phyloP scores from a whole-genome alignment of 2,329 filamentous ascomycete genomes.

The Alternaria brassicicola region DNA sequence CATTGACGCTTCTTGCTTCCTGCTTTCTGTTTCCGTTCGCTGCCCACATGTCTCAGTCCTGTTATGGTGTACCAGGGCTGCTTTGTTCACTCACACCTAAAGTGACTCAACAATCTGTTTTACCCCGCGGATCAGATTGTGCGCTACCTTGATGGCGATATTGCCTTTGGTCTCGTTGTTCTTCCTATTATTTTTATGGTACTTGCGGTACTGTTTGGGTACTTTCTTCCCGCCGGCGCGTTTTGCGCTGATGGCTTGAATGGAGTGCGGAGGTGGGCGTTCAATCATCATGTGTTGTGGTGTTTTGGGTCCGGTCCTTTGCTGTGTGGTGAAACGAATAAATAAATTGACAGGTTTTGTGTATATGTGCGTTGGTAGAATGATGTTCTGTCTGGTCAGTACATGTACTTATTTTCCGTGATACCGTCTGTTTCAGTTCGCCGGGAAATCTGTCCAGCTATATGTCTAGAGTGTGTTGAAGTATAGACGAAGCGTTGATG shows the following conservation, averaged over 20 bases:
- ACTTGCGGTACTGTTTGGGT: conserved; percentile 26
- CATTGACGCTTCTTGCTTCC: background rate
- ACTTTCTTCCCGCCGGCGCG: conserved; percentile 24
- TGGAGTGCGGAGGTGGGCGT: conserved; percentile 22
- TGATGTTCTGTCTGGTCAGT: background rate
- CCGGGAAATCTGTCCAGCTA: background rate
- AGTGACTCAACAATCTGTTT: conserved; percentile 5
- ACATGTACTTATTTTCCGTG: background rate
- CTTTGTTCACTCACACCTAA: background rate
- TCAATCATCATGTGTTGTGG: conserved; percentile 4
- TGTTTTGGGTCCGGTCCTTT: background rate
- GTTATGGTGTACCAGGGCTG: background rate
- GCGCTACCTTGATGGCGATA: conserved; percentile 3
- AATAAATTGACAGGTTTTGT: background rate
- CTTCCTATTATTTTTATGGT: conserved; percentile 14
- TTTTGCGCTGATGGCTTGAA: conserved; percentile 21
- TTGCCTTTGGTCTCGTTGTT: conserved; percentile 1
- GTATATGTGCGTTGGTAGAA: background rate
- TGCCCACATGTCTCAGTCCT: background rate
- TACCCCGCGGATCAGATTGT: background rate
- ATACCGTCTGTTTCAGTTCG: background rate
- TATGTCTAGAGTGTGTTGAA: background rate
- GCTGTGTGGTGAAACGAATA: background rate
- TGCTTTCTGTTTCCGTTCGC: background rate
- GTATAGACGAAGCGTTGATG: background rate